These are phyloP conservation scores for Mycena chlorophos DNA, from an alignment of 768 basidiomycete species.

Conservation along the genomic window DNA sequence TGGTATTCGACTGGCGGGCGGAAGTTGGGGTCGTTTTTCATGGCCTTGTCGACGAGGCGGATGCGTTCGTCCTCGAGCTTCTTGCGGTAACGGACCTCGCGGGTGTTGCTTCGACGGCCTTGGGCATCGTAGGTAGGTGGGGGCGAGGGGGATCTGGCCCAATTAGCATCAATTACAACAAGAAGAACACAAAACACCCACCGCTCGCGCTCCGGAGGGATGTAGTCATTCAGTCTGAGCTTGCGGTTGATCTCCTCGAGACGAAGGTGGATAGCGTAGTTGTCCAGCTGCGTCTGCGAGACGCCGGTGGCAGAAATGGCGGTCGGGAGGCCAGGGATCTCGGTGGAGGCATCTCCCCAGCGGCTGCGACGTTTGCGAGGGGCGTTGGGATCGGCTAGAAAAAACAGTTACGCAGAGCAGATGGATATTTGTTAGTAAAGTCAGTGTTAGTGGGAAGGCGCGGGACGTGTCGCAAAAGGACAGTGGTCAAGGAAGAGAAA, in stretches of 20 bases:
- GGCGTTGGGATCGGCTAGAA: slow-evolving; percentile 75
- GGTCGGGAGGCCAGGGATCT: slow-evolving; percentile 91
- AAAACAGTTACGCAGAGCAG: slow-evolving; percentile 4
- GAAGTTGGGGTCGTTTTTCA: slow-evolving; percentile 98
- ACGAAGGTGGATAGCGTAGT: slow-evolving; percentile 94
- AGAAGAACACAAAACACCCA: slow-evolving; percentile 31
- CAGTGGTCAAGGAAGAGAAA: slow-evolving; percentile 22
- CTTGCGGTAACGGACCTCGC: slow-evolving; percentile 97
- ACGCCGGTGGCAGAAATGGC: slow-evolving; percentile 93
- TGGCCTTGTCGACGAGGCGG: slow-evolving; percentile 89
- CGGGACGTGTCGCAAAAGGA: slow-evolving; percentile 39
- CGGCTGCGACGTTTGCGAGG: slow-evolving; percentile 95
- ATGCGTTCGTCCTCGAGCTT: slow-evolving; percentile 92
- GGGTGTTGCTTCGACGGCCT: slow-evolving; percentile 96
- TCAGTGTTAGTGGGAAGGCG: slow-evolving; percentile 56
- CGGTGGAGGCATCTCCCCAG: slow-evolving; percentile 93
- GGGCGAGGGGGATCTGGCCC: slow-evolving; percentile 83
- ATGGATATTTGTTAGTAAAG: slow-evolving; percentile 43
- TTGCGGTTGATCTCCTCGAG: slow-evolving; percentile 98
- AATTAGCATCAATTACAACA: slow-evolving; percentile 29
- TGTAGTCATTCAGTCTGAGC: slow-evolving; percentile 88
- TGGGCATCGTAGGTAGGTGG: slow-evolving; percentile 97
- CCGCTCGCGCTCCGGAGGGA: slow-evolving; percentile 95
- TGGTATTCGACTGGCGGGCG: slow-evolving; percentile 96
- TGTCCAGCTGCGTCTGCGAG: slow-evolving; percentile 93